Percentiles rank a stretch among this genome's conserved stretches.
Conservation (phyloP, 2,329 filamentous ascomycete species). For the Pseudopyricularia javanii region DNA sequence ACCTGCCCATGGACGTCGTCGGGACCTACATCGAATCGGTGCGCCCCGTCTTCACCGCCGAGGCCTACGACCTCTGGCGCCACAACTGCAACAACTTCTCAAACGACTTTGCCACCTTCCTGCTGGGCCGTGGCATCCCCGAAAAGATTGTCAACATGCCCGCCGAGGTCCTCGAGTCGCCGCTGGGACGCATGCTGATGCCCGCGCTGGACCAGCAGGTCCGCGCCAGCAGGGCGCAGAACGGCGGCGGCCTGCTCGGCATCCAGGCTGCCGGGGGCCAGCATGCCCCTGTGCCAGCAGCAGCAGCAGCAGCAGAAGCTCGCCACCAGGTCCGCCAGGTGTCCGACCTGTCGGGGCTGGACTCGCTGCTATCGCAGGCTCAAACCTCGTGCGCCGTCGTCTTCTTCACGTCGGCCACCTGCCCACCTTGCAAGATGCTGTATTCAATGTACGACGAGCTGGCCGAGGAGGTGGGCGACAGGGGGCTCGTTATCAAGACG, state of each 20-base stretch:
- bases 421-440: constrained; percentile 69
- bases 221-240: constrained; percentile 32
- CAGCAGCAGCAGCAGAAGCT: not conserved
- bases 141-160: constrained; percentile 77
- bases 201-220: constrained; percentile 50
- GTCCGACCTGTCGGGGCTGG: constrained; percentile 44
- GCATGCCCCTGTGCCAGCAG: too few relatives aligned
- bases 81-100: constrained; percentile 99
- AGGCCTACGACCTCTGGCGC: constrained; percentile 78
- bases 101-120: constrained; percentile 81
- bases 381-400: constrained; percentile 61
- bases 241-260: constrained; percentile 22
- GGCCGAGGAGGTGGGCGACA: constrained; percentile 57
- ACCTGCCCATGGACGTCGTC: constrained; percentile 69
- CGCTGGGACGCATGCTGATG: constrained; percentile 77
- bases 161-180: constrained; percentile 71
- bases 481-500: constrained; percentile 67
- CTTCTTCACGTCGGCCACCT: constrained; percentile 87
- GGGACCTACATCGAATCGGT: constrained; percentile 80
- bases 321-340: constrained; percentile 42
- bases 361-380: constrained; percentile 46
- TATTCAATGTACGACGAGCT: constrained; percentile 76
- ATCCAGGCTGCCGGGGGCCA: constrained; percentile 17
- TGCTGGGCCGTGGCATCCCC: constrained; percentile 80
- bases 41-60: constrained; percentile 67